Evolutionary conservation across 1,139 yeast genomes (phyloP), one percentile per base, ranked within the genome.

Genomic region (Suhomyces ambrosiae): DNA sequence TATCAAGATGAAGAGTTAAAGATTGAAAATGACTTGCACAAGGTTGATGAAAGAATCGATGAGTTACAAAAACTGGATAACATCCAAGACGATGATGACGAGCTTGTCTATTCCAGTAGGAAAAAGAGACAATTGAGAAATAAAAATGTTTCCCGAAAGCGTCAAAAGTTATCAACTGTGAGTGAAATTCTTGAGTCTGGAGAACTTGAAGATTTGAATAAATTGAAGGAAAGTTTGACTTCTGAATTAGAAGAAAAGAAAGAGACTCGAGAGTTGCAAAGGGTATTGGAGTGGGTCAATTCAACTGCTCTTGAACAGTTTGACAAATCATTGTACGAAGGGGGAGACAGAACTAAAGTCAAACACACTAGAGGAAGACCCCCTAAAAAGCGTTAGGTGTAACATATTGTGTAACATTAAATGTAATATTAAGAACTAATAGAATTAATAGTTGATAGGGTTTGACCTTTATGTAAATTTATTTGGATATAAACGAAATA

Each of bases 221-320:
- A 48, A 27, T 53, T 60, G 22, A 43, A 60, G 18, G 55, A 51
- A 9, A 52, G 58, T 2, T 60, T 74, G 13, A 41, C 52, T 29
- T 54, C 53, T 11, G 54, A 56, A 27, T 48, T 76, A 34, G 52
- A 48, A 2, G 58, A 59, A 7, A 51, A 68, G 44, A 55, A 56
- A 36, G 56, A 61, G 21, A 68, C 69, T 13, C 61, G 73, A 36
- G 78, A 70, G 40, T 53, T 65, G 30, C 62, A 66, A 18, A 57
- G 82, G 37, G 78, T 79, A 17, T 51, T 69, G 4, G 80, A 76
- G 42, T 82, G 87, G 87, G 80, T 79, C 18, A 82, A 82, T 49
- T 70, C 79, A 6, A 60, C 68, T 12, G 85, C 86, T 1, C 50
- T 71, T 16, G 82, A 79, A 11, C 54, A 59, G 32, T 61, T 68